A percentile compares a stretch with the other conserved stretches of the same genome.
Conservation (phyloP, 257 asterid genomes). For the Cynanchum wilfordii region DNA sequence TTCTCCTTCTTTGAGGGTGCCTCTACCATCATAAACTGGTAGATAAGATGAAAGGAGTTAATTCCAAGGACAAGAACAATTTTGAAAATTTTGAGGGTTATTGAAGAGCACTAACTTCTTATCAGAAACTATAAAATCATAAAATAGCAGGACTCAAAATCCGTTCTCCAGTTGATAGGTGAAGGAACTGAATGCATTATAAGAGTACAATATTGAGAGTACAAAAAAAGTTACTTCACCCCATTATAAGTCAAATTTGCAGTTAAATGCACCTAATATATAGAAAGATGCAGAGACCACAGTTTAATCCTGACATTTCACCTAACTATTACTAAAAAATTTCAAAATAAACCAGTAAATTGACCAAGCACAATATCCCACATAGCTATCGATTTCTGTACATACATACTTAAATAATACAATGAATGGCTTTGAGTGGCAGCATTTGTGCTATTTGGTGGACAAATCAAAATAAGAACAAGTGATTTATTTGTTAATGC, state of each 20-base stretch:
- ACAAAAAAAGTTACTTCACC: neutral
- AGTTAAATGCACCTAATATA: neutral
- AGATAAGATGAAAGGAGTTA: slow-evolving; percentile 21
- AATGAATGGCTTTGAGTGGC: neutral
- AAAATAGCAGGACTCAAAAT: too few species aligned
- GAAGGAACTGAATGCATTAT: neutral
- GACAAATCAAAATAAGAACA: neutral
- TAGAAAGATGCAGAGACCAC: neutral
- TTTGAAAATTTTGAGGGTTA: neutral
- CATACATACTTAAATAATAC: neutral
- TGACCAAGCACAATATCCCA: neutral
- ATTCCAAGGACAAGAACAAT: neutral
- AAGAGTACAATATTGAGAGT: neutral
- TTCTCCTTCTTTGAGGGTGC: slow-evolving; percentile 91
- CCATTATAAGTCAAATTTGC: neutral
- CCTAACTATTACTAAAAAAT: neutral
- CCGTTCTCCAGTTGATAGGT: neutral
- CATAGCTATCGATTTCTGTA: neutral
- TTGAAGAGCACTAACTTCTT: neutral
- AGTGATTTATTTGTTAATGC: too few species aligned
- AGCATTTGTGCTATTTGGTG: neutral
- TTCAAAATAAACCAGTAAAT: neutral
- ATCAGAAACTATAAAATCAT: neutral
- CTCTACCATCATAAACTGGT: slow-evolving; percentile 86
- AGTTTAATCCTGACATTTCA: neutral